Conservation (phyloP, 495 filamentous ascomycete species). For the Ramalina intermedia region DNA sequence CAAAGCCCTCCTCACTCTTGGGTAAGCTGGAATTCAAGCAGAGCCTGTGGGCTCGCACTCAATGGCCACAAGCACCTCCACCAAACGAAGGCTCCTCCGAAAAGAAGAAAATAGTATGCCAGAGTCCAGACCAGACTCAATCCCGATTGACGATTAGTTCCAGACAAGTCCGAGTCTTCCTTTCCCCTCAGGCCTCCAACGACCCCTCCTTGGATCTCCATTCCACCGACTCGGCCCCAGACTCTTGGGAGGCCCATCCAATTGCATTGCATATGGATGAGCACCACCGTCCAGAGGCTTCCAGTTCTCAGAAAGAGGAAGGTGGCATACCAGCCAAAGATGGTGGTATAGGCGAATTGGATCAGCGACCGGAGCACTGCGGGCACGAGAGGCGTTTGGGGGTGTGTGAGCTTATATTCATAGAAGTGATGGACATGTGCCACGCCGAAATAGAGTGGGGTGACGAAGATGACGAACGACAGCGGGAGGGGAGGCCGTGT, state of each 20-base stretch:
- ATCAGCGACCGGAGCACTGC: conserved; percentile 57
- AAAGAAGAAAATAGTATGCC: conserved; percentile 60
- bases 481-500: conserved; percentile 37
- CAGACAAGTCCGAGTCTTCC: conserved; percentile 22
- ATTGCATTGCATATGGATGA: conserved; percentile 84
- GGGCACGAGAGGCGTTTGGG: conserved; percentile 42
- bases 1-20: too few species aligned
- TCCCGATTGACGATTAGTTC: conserved; percentile 9
- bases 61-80: conserved; percentile 54
- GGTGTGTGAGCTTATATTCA: conserved; percentile 76
- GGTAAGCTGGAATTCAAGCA: conserved; percentile 19
- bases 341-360: conserved; percentile 81
- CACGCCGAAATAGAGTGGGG: conserved; percentile 85
- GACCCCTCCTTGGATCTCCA: conserved; percentile 18
- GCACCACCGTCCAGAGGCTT: conserved; percentile 53
- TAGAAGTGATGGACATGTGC: conserved; percentile 94
- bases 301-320: conserved; percentile 86
- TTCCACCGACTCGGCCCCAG: conserved; percentile 56
- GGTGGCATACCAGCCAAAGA: conserved; percentile 86
- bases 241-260: conserved; percentile 77
- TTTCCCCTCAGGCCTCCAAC: conserved; percentile 25
- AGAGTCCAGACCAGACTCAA: conserved; percentile 47
- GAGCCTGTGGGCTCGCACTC: conserved; percentile 42
- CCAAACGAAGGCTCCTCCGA: conserved; percentile 57
- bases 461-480: conserved; percentile 52